Percentiles rank a stretch among this genome's conserved stretches.
These are phyloP conservation scores for Physaria fendleri DNA, from an alignment of 345 rosid genomes.

Conservation along the genomic window DNA sequence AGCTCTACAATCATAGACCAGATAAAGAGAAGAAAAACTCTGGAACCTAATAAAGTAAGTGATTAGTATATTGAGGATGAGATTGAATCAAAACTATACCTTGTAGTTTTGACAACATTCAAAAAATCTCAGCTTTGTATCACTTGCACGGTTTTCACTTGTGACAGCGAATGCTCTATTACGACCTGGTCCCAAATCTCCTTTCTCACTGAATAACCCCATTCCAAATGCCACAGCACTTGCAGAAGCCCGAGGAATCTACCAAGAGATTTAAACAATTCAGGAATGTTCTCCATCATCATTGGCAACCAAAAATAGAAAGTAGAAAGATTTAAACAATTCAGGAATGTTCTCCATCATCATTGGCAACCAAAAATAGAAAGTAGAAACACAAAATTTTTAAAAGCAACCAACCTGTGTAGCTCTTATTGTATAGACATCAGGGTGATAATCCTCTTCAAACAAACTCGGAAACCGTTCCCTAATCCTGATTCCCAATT, in stretches of 20 bases:
- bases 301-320: no score
- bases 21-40: background rate
- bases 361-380: background rate
- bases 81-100: conserved; percentile 37
- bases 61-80: background rate
- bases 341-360: background rate
- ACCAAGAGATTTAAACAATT: conserved; percentile 9
- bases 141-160: conserved; percentile 93
- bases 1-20: conserved; percentile 39
- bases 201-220: conserved; percentile 80
- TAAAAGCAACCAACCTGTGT: conserved; percentile 59
- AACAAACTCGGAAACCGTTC: conserved; percentile 67
- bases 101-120: conserved; percentile 91
- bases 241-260: conserved; percentile 94
- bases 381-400: background rate
- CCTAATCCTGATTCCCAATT: conserved; percentile 64
- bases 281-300: background rate
- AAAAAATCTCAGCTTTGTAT: conserved; percentile 62
- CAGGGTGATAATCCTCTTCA: conserved; percentile 77
- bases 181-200: conserved; percentile 70
- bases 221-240: conserved; percentile 98
- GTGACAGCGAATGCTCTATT: conserved; percentile 82
- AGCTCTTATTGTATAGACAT: conserved; percentile 68
- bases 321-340: background rate
- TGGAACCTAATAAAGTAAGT: background rate